These are phyloP conservation scores for Hypsizygus ulmarius DNA, from an alignment of 1,284 basidiomycete genomes.

Conservation along the genomic window DNA sequence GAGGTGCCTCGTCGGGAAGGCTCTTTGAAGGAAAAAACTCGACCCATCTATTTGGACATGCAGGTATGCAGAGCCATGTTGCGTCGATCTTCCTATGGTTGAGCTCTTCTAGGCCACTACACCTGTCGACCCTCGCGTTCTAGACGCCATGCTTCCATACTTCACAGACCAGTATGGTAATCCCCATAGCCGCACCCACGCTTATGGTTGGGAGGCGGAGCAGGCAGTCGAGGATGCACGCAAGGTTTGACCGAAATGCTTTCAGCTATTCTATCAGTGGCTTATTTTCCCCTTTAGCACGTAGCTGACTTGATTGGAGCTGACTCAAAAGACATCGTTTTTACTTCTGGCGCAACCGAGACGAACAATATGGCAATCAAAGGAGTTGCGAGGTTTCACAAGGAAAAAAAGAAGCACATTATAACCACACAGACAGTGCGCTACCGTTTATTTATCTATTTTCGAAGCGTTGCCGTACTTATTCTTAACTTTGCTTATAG, in stretches of 20 bases:
- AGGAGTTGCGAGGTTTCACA: slow-evolving; percentile 93
- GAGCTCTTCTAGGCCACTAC: slow-evolving; percentile 77
- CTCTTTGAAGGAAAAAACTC: slow-evolving; percentile 58
- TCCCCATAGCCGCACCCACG: slow-evolving; percentile 96
- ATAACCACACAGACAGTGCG: slow-evolving; percentile 89
- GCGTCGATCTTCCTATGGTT: slow-evolving; percentile 8
- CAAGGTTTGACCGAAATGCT: slow-evolving; percentile 46
- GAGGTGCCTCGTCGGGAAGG: slow-evolving; percentile 67
- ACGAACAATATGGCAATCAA: slow-evolving; percentile 99
- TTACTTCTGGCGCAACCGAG: slow-evolving; percentile 98
- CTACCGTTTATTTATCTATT: slow-evolving; percentile 18
- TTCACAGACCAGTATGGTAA: slow-evolving; percentile 97
- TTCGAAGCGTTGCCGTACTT: slow-evolving; percentile 6
- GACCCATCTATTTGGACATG: slow-evolving; percentile 96
- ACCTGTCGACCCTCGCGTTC: slow-evolving; percentile 94
- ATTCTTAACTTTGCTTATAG: slow-evolving; percentile 39
- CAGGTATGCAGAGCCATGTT: slow-evolving; percentile 54
- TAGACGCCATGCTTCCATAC: slow-evolving; percentile 97
- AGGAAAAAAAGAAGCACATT: slow-evolving; percentile 86
- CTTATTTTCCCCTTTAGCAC: slow-evolving; percentile 48
- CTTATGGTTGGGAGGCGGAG: slow-evolving; percentile 99
- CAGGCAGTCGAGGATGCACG: slow-evolving; percentile 90
- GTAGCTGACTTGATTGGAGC: slow-evolving; percentile 93
- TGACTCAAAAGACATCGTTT: slow-evolving; percentile 93
- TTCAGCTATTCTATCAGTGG: background rate